These are phyloP conservation scores for Apocynum venetum DNA, from an alignment of 257 asterid genomes.

Conservation along the genomic window DNA sequence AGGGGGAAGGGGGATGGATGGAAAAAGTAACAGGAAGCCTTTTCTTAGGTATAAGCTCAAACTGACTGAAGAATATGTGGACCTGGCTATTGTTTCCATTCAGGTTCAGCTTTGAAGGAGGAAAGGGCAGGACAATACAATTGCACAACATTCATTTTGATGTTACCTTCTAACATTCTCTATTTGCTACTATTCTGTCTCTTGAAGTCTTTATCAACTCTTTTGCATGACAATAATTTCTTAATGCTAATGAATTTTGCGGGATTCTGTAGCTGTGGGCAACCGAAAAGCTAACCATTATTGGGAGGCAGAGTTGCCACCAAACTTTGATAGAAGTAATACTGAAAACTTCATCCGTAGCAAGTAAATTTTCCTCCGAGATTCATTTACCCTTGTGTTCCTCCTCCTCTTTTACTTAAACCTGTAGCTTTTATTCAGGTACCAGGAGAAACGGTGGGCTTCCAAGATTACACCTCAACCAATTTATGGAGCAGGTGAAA, in stretches of 20 bases:
- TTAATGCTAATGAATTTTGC: neutral
- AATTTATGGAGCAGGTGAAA: conserved; percentile 21
- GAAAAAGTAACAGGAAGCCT: neutral
- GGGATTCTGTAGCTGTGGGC: conserved; percentile 49
- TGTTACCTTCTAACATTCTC: neutral
- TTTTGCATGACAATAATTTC: neutral
- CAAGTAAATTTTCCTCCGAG: conserved; percentile 46
- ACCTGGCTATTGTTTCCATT: neutral
- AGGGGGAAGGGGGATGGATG: neutral
- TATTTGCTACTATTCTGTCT: neutral
- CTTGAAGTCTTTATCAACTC: neutral
- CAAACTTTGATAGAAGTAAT: conserved; percentile 44
- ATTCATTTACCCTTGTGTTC: neutral
- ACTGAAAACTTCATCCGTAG: conserved; percentile 53
- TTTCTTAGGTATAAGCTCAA: neutral
- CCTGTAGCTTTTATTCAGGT: conserved; percentile 37
- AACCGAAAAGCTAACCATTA: conserved; percentile 66
- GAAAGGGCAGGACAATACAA: too few relatives aligned
- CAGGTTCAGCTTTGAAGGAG: neutral
- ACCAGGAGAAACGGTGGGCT: conserved; percentile 70
- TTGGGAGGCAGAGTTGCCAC: conserved; percentile 76
- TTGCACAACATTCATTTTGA: neutral
- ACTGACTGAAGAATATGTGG: too few relatives aligned
- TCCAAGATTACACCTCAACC: conserved; percentile 43
- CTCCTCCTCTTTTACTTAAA: neutral